Conservation (phyloP, 139 green algal genomes). For the Marvania coccoides region DNA sequence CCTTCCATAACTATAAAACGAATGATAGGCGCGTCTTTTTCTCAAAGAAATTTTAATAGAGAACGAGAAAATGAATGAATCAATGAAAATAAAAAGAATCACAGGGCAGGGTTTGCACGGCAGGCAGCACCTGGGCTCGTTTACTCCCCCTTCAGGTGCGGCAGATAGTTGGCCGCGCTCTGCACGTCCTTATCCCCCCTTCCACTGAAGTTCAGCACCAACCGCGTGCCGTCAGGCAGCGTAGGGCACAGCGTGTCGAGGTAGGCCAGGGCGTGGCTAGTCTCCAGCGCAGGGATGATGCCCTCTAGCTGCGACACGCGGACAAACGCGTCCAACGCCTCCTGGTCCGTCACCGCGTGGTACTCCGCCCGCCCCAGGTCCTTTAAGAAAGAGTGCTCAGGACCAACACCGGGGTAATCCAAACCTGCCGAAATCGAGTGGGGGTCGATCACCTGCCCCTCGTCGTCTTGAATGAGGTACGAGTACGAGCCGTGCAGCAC, state of each 20-base stretch:
- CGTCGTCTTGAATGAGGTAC: slow-evolving; percentile 93
- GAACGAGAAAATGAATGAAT: too few relatives aligned
- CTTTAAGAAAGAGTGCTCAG: slow-evolving; percentile 97
- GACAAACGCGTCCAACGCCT: slow-evolving; percentile 80
- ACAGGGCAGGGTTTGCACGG: neutral
- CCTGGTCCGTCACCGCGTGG: slow-evolving; percentile 82
- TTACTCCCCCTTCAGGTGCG: slow-evolving; percentile 3
- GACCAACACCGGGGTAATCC: slow-evolving; percentile 96
- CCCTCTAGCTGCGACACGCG: slow-evolving; percentile 79
- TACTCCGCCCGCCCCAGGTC: slow-evolving; percentile 92
- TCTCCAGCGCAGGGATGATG: slow-evolving; percentile 98
- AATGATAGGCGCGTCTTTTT: too few relatives aligned
- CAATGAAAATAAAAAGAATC: too few relatives aligned
- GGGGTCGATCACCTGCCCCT: slow-evolving; percentile 97
- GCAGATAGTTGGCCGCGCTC: slow-evolving; percentile 22
- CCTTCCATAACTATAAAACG: too few relatives aligned
- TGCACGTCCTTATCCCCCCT: slow-evolving; percentile 98
- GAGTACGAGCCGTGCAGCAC: slow-evolving; percentile 94
- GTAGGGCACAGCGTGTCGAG: slow-evolving; percentile 78
- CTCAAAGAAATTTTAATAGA: too few relatives aligned
- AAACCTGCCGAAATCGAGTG: slow-evolving; percentile 97
- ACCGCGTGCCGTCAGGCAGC: slow-evolving; percentile 59
- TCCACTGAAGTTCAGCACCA: slow-evolving; percentile 91
- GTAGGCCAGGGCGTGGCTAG: slow-evolving; percentile 91
- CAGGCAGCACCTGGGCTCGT: neutral